Base-by-base conservation (phyloP, 371 early-diverging fungal genomes). In the Coemansia sp. region DNA sequence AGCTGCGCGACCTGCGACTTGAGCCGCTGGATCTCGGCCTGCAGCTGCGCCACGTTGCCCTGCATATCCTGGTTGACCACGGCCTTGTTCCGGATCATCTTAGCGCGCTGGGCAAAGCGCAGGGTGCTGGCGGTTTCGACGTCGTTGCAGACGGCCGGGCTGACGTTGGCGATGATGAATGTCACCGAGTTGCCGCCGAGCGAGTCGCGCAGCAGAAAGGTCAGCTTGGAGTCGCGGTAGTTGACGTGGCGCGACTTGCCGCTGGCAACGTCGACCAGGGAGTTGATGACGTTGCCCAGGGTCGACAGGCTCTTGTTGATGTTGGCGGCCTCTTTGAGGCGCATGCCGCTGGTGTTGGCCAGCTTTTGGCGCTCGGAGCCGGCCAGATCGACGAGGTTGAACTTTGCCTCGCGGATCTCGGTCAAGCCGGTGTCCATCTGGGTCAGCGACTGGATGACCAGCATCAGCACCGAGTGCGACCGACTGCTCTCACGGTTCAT, bases 171-270 rank as follows among this genome's bases (percentile, higher is more conserved):
- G 38, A 94, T 88, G 81, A 94, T 95, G 46, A 93, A 81, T 3
- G 92, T 89, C 55, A 88, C 87, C 9, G 85, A 80, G 58, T 87
- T 83, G 43, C 87, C 87, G 59, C 85, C 84, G 34, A 91, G 79
- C 16, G 86, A 85, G 62, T 85, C 85, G 48, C 70, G 75, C 37
- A 97, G 75, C 47, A 97, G 69, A 37, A 94, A 82, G 7, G 91
- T 97, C 59, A 93, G 78, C 64, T 94, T 94, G 36, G 92, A 92
- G 75, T 97, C 96, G 43, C 97, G 81, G 69, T 92, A 97, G 44
- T 93, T 91, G 62, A 94, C 88, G 67, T 93, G 93, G 5, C 86
- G 81, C 48, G 84, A 84, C 47, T 85, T 87, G 12, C 92, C 92
- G 54, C 68, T 78, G 14, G 75, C 75, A 48, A 82, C 80, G 36